phyloP scores from a whole-genome alignment of 306 rosid species.

The Senna siamea region DNA sequence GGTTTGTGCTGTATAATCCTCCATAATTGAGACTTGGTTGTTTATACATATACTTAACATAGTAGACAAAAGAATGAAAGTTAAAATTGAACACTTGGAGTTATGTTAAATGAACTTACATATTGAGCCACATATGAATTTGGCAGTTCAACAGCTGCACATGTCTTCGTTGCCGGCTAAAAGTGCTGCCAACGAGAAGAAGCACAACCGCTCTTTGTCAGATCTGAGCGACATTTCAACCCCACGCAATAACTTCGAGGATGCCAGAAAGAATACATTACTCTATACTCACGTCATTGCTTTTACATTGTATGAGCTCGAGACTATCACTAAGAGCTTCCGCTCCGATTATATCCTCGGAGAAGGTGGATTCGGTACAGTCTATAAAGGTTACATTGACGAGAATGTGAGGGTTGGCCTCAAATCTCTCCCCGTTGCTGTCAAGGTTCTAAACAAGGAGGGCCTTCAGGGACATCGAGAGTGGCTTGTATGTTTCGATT shows the following conservation, averaged over 20 bases:
- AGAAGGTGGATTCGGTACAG: constrained; percentile 98
- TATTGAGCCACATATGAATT: not conserved
- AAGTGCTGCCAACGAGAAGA: constrained; percentile 44
- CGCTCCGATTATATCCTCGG: constrained; percentile 92
- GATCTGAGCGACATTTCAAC: constrained; percentile 98
- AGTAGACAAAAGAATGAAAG: not conserved
- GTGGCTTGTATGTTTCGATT: constrained; percentile 73
- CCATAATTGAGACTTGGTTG: not conserved
- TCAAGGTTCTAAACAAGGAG: constrained; percentile 94
- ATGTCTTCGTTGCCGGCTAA: constrained; percentile 50
- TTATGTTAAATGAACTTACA: not conserved
- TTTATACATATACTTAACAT: not conserved
- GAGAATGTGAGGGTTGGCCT: constrained; percentile 98
- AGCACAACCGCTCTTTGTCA: constrained; percentile 69
- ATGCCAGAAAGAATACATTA: constrained; percentile 69
- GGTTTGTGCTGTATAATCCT: no score
- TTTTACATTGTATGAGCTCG: constrained; percentile 89
- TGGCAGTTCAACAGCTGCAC: constrained; percentile 82
- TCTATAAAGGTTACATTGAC: constrained; percentile 95
- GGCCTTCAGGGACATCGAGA: constrained; percentile 99
- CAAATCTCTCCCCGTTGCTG: constrained; percentile 94
- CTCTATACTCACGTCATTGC: constrained; percentile 91
- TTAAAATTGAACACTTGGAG: not conserved
- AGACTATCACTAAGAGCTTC: constrained; percentile 96
- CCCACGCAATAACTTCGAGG: constrained; percentile 75